phyloP scores from a whole-genome alignment of 2,329 filamentous ascomycete genomes.

The Alternaria ethzedia region DNA sequence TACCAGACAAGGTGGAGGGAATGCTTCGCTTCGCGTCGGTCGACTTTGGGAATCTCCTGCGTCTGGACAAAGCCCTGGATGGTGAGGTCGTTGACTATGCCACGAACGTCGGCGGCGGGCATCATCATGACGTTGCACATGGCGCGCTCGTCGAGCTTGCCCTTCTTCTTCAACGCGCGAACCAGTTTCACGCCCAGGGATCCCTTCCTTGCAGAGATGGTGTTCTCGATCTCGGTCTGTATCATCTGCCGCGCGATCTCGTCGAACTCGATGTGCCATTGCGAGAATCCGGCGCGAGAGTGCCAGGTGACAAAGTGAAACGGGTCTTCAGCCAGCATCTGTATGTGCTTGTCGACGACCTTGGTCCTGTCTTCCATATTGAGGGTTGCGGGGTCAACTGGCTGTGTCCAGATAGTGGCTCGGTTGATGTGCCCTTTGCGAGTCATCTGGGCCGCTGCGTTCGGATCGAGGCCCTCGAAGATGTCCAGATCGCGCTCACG shows the following conservation, averaged over 20 bases:
- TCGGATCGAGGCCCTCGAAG: conserved; percentile 43
- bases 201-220: conserved; percentile 79
- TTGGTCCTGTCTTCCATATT: conserved; percentile 30
- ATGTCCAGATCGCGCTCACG: conserved; percentile 49
- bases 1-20: conserved; percentile 94
- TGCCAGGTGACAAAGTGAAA: conserved; percentile 70
- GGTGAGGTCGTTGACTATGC: conserved; percentile 84
- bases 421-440: conserved; percentile 29
- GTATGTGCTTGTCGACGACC: conserved; percentile 72
- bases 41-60: conserved; percentile 92
- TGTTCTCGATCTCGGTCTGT: conserved; percentile 79
- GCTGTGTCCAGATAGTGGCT: conserved; percentile 28
- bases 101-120: conserved; percentile 82
- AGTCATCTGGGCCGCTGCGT: conserved; percentile 32
- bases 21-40: conserved; percentile 77
- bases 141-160: conserved; percentile 93
- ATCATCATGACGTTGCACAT: conserved; percentile 81
- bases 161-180: conserved; percentile 82
- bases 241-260: conserved; percentile 73
- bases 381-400: conserved; percentile 35
- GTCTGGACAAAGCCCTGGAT: conserved; percentile 86
- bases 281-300: conserved; percentile 67
- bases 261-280: conserved; percentile 87
- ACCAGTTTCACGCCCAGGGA: conserved; percentile 80
- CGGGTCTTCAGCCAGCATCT: conserved; percentile 72